These are phyloP conservation scores for Botryotinia narcissicola DNA, from an alignment of 2,329 filamentous ascomycete species.

Conservation along the genomic window DNA sequence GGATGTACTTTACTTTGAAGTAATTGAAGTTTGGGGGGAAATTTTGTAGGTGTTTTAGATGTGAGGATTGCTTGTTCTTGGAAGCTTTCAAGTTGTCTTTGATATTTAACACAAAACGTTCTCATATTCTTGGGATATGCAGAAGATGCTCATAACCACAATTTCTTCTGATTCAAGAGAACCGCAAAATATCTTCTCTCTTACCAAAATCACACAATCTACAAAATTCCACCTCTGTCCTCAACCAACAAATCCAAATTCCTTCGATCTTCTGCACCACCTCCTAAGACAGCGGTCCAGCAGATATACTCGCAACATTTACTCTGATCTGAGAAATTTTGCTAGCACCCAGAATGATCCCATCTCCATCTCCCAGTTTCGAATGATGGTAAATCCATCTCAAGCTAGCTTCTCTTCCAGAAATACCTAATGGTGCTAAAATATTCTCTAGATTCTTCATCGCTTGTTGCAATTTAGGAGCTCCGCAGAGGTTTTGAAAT, in stretches of 20 bases:
- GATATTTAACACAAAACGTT: background rate
- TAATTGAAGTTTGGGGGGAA: background rate
- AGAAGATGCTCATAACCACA: background rate
- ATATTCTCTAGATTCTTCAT: background rate
- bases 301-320: background rate
- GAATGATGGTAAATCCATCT: constrained; percentile 5
- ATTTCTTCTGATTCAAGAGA: background rate
- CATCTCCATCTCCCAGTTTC: background rate
- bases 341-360: background rate
- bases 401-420: background rate
- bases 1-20: background rate
- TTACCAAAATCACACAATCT: background rate
- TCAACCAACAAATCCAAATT: background rate
- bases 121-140: background rate
- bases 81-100: background rate
- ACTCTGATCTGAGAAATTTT: background rate
- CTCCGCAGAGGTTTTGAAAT: background rate
- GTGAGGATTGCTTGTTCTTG: background rate
- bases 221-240: background rate
- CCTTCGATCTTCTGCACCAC: background rate
- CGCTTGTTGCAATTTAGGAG: background rate
- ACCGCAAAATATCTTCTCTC: background rate
- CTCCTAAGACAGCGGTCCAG: background rate
- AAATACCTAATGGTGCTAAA: background rate
- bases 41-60: background rate